These are phyloP conservation scores for Omphalotus guepiniiformis DNA, from an alignment of 768 basidiomycete species.

Conservation along the genomic window DNA sequence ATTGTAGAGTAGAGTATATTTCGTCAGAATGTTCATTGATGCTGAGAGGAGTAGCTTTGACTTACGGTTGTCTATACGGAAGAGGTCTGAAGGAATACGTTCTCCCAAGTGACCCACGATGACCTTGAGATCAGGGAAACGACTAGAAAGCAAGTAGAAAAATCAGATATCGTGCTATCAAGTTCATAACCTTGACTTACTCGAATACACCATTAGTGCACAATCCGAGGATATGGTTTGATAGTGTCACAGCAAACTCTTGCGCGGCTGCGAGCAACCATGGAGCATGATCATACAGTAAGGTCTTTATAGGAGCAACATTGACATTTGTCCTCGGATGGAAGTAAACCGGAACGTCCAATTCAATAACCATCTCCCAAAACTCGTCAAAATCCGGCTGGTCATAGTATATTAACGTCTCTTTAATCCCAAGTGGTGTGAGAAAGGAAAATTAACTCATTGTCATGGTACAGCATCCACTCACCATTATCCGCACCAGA, in stretches of 20 bases:
- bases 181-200: constrained; percentile 7
- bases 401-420: constrained; percentile 9
- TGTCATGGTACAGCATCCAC: too few species aligned
- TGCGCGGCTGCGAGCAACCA: constrained; percentile 30
- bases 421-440: neutral
- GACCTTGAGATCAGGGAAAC: constrained; percentile 36
- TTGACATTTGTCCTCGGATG: constrained; percentile 1
- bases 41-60: neutral
- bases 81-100: constrained; percentile 37
- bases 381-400: constrained; percentile 7
- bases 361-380: constrained; percentile 6
- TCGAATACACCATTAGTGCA: constrained; percentile 35
- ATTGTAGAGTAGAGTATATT: neutral
- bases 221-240: constrained; percentile 36
- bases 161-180: neutral
- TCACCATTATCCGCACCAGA: constrained; percentile 22
- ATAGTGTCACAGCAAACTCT: constrained; percentile 34
- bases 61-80: constrained; percentile 36
- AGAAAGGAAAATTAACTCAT: too few species aligned
- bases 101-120: constrained; percentile 43
- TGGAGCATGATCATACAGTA: constrained; percentile 22
- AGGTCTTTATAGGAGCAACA: neutral
- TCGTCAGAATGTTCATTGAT: neutral
- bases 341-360: constrained; percentile 7
- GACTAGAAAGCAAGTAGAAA: constrained; percentile 20